Conservation (phyloP, 257 asterid genomes). For the Solanum virginianum region DNA sequence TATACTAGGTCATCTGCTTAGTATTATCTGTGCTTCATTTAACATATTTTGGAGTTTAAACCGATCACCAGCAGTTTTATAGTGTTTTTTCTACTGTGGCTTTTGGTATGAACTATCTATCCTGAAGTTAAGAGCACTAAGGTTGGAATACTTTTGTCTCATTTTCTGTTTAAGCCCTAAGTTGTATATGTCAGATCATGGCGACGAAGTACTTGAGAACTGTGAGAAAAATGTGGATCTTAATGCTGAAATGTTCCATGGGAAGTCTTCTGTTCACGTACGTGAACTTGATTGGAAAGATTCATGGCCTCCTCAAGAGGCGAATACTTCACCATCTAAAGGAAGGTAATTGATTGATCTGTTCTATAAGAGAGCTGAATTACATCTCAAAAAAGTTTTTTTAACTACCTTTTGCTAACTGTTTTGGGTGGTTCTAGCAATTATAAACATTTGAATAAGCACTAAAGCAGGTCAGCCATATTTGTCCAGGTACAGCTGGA, state of each 20-base stretch:
- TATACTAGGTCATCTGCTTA: background rate
- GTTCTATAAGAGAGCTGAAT: background rate
- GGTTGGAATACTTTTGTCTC: background rate
- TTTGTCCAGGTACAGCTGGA: conserved; percentile 59
- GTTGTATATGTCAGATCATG: conserved; percentile 38
- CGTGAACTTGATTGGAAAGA: conserved; percentile 93
- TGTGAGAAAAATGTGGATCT: conserved; percentile 53
- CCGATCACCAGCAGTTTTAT: background rate
- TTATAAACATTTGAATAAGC: background rate
- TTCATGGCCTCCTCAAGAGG: conserved; percentile 49
- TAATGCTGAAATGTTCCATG: conserved; percentile 38
- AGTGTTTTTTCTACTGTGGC: background rate
- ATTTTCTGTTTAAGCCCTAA: background rate
- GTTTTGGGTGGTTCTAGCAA: background rate
- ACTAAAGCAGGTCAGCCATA: background rate
- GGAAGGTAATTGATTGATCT: conserved; percentile 23
- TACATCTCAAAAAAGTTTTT: background rate
- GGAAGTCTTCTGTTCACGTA: conserved; percentile 39
- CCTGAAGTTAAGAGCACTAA: background rate
- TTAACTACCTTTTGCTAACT: background rate
- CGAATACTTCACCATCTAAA: conserved; percentile 19
- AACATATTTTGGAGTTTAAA: background rate
- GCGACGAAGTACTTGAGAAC: conserved; percentile 67
- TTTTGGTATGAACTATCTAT: background rate
- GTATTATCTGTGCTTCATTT: background rate